Percentiles rank a stretch among this genome's conserved stretches.
Conservation (phyloP, 2,329 filamentous ascomycete species). For the Aspergillus awamori region DNA sequence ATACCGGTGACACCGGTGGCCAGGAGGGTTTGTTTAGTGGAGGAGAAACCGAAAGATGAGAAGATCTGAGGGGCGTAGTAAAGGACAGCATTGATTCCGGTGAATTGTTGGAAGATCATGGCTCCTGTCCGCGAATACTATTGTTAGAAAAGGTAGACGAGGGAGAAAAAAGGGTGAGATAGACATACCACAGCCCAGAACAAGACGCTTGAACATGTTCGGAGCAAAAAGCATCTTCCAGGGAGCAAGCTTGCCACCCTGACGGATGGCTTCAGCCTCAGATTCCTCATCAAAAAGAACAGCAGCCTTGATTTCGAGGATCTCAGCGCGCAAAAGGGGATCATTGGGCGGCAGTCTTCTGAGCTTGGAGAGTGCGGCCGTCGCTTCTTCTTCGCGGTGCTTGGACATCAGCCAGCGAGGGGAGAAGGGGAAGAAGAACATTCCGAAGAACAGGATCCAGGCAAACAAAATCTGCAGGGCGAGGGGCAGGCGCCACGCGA, state of each 20-base stretch:
- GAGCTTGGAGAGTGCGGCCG: conserved; percentile 63
- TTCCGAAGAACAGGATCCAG: conserved; percentile 66
- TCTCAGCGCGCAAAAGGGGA: conserved; percentile 73
- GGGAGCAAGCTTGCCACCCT: conserved; percentile 23
- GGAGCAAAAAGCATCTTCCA: conserved; percentile 34
- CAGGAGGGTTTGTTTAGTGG: conserved; percentile 28
- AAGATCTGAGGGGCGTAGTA: conserved; percentile 42
- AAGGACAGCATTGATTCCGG: conserved; percentile 50
- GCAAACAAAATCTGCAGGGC: conserved; percentile 63
- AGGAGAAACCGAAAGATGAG: conserved; percentile 28
- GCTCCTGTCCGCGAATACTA: conserved; percentile 44
- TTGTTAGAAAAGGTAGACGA: conserved; percentile 20
- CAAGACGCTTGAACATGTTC: conserved; percentile 33
- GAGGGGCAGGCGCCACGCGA: conserved; percentile 52
- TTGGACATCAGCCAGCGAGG: conserved; percentile 76
- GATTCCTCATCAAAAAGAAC: conserved; percentile 75
- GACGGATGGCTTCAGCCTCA: conserved; percentile 54
- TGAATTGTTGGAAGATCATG: conserved; percentile 53
- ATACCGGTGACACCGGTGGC: conserved; percentile 34
- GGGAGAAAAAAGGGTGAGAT: neutral
- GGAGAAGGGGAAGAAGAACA: conserved; percentile 80
- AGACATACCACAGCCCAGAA: conserved; percentile 27
- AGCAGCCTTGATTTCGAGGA: conserved; percentile 81
- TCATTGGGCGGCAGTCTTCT: conserved; percentile 64
- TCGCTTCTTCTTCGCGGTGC: conserved; percentile 68